Percentiles rank a stretch among this genome's conserved stretches.
Evolutionary conservation across 176 grass and related monocot genomes (phyloP).

Genomic region (Aegilops sharonensis): DNA sequence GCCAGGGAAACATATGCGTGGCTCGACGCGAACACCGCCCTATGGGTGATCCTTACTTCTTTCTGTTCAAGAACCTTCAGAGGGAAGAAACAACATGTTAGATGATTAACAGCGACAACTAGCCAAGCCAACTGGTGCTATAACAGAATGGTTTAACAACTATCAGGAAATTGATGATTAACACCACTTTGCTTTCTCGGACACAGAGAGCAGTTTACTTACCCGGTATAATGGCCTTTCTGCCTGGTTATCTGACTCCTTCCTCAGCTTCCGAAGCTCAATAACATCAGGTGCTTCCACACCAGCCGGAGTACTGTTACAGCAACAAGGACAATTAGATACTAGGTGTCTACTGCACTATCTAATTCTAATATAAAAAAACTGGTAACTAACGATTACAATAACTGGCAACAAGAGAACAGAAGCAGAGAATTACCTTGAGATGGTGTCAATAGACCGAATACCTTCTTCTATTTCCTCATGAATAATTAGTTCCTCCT

Average conservation of each 20-base stretch:
- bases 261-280: constrained; percentile 74
- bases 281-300: constrained; percentile 85
- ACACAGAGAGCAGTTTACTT: too few relatives aligned
- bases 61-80: too few relatives aligned
- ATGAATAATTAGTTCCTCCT: constrained; percentile 39
- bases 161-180: too few relatives aligned
- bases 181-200: too few relatives aligned
- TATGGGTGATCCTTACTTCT: too few relatives aligned
- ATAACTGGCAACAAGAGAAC: background rate
- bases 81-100: background rate
- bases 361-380: fast-evolving
- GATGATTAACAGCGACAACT: background rate
- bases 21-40: too few relatives aligned
- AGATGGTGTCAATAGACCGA: constrained; percentile 63
- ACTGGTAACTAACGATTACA: background rate
- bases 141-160: too few relatives aligned
- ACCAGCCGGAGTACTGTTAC: constrained; percentile 59
- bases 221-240: constrained; percentile 22
- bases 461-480: constrained; percentile 58
- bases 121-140: background rate
- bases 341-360: background rate
- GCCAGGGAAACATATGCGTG: too few relatives aligned
- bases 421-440: constrained; percentile 29
- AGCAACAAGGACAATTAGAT: background rate
- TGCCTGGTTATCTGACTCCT: constrained; percentile 74